phyloP scores from a whole-genome alignment of 202 grass and related monocot genomes.

The Eragrostis tef region DNA sequence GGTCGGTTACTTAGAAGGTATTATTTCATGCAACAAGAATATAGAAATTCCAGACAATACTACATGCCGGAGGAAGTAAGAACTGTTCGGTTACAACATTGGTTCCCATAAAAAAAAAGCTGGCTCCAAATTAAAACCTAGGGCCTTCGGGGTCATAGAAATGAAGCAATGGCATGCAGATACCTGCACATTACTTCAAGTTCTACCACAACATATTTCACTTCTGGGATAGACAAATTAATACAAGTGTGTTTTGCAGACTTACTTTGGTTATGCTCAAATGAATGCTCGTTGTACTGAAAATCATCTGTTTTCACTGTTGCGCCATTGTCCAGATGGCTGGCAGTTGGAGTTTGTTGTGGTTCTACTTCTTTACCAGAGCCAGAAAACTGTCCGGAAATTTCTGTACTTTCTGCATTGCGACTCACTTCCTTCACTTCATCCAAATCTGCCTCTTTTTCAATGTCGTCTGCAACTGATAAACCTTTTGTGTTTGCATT shows the following conservation, averaged over 20 bases:
- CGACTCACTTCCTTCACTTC: neutral
- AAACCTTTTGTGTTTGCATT: conserved; percentile 28
- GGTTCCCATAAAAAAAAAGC: neutral
- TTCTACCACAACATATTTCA: neutral
- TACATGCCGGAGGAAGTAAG: neutral
- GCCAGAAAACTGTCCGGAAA: conserved; percentile 41
- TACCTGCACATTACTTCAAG: neutral
- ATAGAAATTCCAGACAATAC: neutral
- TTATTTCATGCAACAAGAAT: neutral
- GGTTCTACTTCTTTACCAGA: conserved; percentile 43
- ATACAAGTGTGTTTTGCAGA: neutral
- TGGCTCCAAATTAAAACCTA: conserved; percentile 3
- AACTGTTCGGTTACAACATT: neutral
- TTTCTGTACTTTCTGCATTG: conserved; percentile 30
- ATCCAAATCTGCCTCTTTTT: conserved; percentile 31
- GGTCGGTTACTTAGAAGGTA: neutral
- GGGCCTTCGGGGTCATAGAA: neutral
- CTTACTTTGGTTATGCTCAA: conserved; percentile 58
- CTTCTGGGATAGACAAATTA: neutral
- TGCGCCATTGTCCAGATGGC: conserved; percentile 32
- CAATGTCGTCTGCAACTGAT: conserved; percentile 27
- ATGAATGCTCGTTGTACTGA: conserved; percentile 39
- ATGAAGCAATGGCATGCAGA: neutral
- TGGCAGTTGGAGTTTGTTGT: conserved; percentile 32
- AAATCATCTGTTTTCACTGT: conserved; percentile 41